These are phyloP conservation scores for Penicillium sp. DNA, from an alignment of 2,329 filamentous ascomycete species.

Conservation along the genomic window DNA sequence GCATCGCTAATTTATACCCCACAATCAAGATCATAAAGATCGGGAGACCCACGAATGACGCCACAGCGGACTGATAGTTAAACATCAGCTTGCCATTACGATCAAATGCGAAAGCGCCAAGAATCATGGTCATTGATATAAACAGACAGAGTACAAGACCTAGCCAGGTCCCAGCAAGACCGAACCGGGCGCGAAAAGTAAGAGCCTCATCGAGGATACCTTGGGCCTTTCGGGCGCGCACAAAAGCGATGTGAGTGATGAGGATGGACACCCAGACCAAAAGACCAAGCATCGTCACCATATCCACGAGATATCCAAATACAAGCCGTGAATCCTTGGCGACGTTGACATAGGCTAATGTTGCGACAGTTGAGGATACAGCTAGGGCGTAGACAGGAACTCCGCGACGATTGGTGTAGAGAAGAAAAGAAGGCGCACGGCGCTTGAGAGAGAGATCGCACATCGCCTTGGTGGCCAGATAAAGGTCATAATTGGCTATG, in stretches of 20 bases:
- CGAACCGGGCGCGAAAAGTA: slow-evolving; percentile 69
- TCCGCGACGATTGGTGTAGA: slow-evolving; percentile 66
- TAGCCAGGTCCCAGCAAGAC: slow-evolving; percentile 65
- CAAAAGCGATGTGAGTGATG: slow-evolving; percentile 66
- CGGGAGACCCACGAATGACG: slow-evolving; percentile 73
- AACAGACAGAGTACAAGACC: slow-evolving; percentile 69
- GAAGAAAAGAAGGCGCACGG: slow-evolving; percentile 69
- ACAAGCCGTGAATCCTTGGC: slow-evolving; percentile 55
- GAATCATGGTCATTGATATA: slow-evolving; percentile 79
- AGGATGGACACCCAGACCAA: slow-evolving; percentile 68
- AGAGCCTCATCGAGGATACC: slow-evolving; percentile 56
- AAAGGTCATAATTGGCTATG: slow-evolving; percentile 73
- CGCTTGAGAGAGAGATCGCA: slow-evolving; percentile 71
- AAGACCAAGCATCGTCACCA: slow-evolving; percentile 65
- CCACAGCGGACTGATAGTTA: slow-evolving; percentile 72
- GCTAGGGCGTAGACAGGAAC: slow-evolving; percentile 68
- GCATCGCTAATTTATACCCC: slow-evolving; percentile 62
- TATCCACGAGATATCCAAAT: slow-evolving; percentile 65
- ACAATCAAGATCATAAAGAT: slow-evolving; percentile 68
- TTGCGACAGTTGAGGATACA: slow-evolving; percentile 59
- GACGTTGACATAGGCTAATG: slow-evolving; percentile 68
- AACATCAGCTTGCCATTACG: slow-evolving; percentile 51
- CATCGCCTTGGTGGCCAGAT: slow-evolving; percentile 69
- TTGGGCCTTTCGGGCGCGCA: slow-evolving; percentile 62
- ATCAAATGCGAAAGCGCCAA: slow-evolving; percentile 61